Evolutionary conservation across 2,329 filamentous ascomycete species (phyloP), one percentile per base, ranked within the genome.

Genomic region (Aspergillus puulaauensis): DNA sequence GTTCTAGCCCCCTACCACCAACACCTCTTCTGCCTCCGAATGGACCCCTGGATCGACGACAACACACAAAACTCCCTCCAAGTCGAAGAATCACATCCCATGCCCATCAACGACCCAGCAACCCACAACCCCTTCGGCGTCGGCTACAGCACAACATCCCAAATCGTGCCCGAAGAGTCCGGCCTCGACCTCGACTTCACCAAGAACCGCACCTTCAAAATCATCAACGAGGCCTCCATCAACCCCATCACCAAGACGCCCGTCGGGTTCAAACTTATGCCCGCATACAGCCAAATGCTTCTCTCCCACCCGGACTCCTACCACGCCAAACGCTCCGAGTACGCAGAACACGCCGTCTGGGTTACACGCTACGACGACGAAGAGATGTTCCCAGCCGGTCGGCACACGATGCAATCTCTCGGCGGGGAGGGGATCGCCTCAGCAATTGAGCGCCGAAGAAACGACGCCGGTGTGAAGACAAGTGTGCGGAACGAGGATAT

Each of bases 31-130:
- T 74, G 65, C 24, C 64, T 79, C 4, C 72, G 77, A 6, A 75
- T 79, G 3, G 77, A 79, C 51, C 75, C 77, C 7, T 68, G 71
- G 4, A 65, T 79, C 7, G 76, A 75, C 51, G 77, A 77, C 3
- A 60, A 68, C 19, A 8, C 7, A 3, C 41, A 21, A 4, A 84
- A 84, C 67, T 73, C 77, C 1, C 68, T 84, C 17, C 73, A 80
- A 41, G 77, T 86, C 61, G 79, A 82, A 50, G 83, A 85, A 64
- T 81, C 81, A 0, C 77, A 82, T 59, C 66, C 86, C 0, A 82
- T 88, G 78, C 82, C 84, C 2, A 72, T 84, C 21, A 72, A 78
- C 33, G 67, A 74, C 14, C 66, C 68, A 7, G 54, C 61, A 66
- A 86, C 66, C 14, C 58, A 62, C 67, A 86, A 86, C 65, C 82